Evolutionary conservation across 441 rosid genomes (phyloP).

Genomic region (California macrophylla): DNA sequence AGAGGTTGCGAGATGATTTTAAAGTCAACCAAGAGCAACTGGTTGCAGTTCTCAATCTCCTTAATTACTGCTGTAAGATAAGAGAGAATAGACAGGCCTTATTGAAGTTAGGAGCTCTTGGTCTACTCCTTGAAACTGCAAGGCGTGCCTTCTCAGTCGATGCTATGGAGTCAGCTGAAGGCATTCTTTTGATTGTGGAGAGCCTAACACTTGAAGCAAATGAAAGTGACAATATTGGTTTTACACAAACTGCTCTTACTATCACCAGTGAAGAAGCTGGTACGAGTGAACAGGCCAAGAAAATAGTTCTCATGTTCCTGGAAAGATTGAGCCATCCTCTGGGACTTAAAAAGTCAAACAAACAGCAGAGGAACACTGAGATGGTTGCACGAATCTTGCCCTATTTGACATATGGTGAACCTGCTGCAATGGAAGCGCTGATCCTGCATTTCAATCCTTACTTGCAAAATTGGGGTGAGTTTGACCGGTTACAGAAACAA

Average conservation of each 20-base stretch:
- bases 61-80: conserved; percentile 97
- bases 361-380: conserved; percentile 98
- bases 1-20: conserved; percentile 85
- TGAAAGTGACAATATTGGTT: conserved; percentile 80
- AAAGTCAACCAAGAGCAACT: conserved; percentile 94
- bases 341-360: conserved; percentile 86
- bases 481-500: conserved; percentile 68
- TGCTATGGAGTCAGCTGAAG: conserved; percentile 99
- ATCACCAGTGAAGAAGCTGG: conserved; percentile 88
- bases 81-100: conserved; percentile 87
- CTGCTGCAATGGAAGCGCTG: conserved; percentile 99
- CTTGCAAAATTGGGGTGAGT: conserved; percentile 88
- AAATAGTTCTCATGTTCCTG: conserved; percentile 95
- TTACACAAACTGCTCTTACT: conserved; percentile 70
- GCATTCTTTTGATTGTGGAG: conserved; percentile 97
- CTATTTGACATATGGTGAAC: conserved; percentile 97
- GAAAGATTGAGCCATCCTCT: conserved; percentile 91
- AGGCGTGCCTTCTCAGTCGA: conserved; percentile 96
- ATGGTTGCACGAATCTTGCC: conserved; percentile 99
- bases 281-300: conserved; percentile 93
- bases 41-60: conserved; percentile 93
- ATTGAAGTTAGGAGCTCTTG: conserved; percentile 81
- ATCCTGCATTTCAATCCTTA: conserved; percentile 83
- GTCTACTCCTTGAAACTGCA: conserved; percentile 97
- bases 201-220: conserved; percentile 96